Conservation (phyloP, 179 eudicot genomes). For the Nepenthes alata region DNA sequence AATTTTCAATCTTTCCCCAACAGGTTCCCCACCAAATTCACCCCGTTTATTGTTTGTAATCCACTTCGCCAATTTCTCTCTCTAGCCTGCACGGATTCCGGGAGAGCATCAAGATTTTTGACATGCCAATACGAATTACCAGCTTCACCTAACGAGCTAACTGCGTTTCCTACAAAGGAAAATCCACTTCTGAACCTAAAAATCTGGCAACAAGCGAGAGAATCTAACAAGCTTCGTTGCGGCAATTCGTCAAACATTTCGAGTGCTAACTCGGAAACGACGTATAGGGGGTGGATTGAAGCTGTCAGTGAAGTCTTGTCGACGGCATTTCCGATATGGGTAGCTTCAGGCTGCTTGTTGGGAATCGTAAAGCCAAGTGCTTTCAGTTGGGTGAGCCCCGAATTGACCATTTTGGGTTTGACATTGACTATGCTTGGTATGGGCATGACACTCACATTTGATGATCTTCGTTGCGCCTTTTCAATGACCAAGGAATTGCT, state of each 20-base stretch:
- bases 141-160: slow-evolving; percentile 9
- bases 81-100: slow-evolving; percentile 8
- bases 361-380: slow-evolving; percentile 49
- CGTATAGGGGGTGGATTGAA: slow-evolving; percentile 26
- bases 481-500: slow-evolving; percentile 71
- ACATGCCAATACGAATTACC: slow-evolving; percentile 2
- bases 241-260: slow-evolving; percentile 51
- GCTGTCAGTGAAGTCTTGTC: slow-evolving; percentile 44
- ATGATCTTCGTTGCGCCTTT: slow-evolving; percentile 68
- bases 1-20: slow-evolving; percentile 7
- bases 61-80: slow-evolving; percentile 7
- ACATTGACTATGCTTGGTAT: slow-evolving; percentile 78
- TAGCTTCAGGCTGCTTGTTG: slow-evolving; percentile 60
- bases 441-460: slow-evolving; percentile 86
- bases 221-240: slow-evolving; percentile 21
- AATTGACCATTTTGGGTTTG: slow-evolving; percentile 50
- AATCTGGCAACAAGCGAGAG: not conserved
- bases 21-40: not conserved
- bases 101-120: slow-evolving; percentile 3
- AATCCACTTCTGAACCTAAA: not conserved
- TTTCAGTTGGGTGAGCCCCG: slow-evolving; percentile 55
- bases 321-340: slow-evolving; percentile 77
- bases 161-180: slow-evolving; percentile 1
- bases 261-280: slow-evolving; percentile 14
- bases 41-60: not conserved